Base-by-base conservation (phyloP, 2,329 filamentous ascomycete species). In the Ceratocystis lukuohia region DNA sequence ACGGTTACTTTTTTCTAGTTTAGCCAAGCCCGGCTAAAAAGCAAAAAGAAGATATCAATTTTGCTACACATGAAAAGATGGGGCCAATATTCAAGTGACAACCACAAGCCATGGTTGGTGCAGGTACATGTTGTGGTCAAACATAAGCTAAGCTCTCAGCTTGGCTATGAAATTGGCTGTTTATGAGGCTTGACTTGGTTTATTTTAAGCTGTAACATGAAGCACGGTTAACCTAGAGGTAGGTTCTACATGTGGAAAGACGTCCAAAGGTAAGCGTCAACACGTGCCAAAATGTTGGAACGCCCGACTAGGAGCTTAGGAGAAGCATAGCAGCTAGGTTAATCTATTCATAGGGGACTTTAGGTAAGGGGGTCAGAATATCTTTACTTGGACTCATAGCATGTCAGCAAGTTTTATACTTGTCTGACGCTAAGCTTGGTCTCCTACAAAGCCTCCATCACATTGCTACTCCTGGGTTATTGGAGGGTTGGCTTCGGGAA, bases 141-240 rank as follows among this genome's bases (percentile, higher is more conserved):
- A 8, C 33, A 37, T 37, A 37, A 37, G 8, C 33, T 37, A 12
- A 37, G 33, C 33, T 37, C 33, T 37, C 8, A 6, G 33, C 33
- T 37, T 37, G 33, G 33, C 33, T 37, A 37, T 37, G 8, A 37
- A 2, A 37, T 10, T 12, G 8, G 10, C 6, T 10, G 20, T 10
- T 22, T 8, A 7, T 28, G 25, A 30, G 17, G 53, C 53, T n/a
- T 57, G 53, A 33, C 10, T 37, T 37, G 33, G 8, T 6, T 37
- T 57, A 33, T 57, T 57, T 57, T 15, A 57, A 57, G 10, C 53
- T 57, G 53, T 57, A 57, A 57, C 53, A 57, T 57, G 22, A 4
- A 57, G 53, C 8, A 28, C 5, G 30, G 22, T 15, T 8, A 28
- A 33, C 22, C 25, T 30, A 17, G 25, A 28, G 53, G 25, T 2